These are phyloP conservation scores for Aphanomyces stellatus DNA, from an alignment of 352 stramenopile species.

Conservation along the genomic window DNA sequence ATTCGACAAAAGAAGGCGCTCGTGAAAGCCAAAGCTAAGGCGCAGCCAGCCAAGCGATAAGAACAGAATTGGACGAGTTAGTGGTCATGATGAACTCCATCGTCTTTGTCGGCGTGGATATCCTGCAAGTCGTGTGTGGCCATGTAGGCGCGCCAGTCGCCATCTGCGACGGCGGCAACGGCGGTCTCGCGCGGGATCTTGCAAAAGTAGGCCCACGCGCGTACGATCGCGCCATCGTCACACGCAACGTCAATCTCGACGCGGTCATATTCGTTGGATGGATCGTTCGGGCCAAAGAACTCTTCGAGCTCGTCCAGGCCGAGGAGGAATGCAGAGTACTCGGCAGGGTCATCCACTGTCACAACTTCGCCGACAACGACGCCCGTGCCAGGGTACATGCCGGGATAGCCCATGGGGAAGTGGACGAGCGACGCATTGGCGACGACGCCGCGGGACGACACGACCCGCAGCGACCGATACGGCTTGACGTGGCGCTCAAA, in stretches of 20 bases:
- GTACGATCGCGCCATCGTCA: neutral
- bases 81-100: no score
- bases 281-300: conserved; percentile 12
- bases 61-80: no score
- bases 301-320: conserved; percentile 13
- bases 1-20: conserved; percentile 8
- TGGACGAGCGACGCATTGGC: neutral
- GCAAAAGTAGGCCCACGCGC: conserved; percentile 17
- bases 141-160: conserved; percentile 17
- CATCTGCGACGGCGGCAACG: neutral
- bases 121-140: neutral
- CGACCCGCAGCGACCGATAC: neutral
- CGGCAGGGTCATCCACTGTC: conserved; percentile 9
- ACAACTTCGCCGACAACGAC: conserved; percentile 12
- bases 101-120: neutral
- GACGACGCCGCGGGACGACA: neutral
- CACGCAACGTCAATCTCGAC: neutral
- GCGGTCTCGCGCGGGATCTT: conserved; percentile 5
- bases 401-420: conserved; percentile 4
- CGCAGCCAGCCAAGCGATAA: neutral
- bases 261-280: conserved; percentile 17
- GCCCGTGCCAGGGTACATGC: neutral
- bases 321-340: neutral
- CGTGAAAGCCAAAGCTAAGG: neutral
- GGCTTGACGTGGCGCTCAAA: conserved; percentile 3